phyloP scores from a whole-genome alignment of 371 early-diverging fungal species.

The Lichtheimia corymbifera region DNA sequence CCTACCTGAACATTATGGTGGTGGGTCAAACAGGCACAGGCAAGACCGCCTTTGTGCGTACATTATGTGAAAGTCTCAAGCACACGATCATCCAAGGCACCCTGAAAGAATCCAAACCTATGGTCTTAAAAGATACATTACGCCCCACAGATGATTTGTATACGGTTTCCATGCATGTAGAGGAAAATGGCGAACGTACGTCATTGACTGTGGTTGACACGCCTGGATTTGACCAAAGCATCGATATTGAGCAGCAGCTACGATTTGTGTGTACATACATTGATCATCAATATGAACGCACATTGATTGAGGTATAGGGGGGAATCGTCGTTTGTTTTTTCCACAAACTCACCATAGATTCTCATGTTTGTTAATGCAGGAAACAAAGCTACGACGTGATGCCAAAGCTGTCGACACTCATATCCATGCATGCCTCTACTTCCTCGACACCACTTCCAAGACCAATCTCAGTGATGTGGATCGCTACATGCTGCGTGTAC shows the following conservation, averaged over 20 bases:
- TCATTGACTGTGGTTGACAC: constrained; percentile 83
- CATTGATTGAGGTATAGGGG: constrained; percentile 65
- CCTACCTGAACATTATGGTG: constrained; percentile 67
- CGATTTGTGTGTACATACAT: constrained; percentile 58
- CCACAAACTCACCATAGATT: background rate
- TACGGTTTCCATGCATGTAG: constrained; percentile 63
- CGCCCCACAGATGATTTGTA: constrained; percentile 50
- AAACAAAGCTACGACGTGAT: constrained; percentile 69
- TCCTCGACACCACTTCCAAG: constrained; percentile 69
- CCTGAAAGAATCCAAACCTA: constrained; percentile 28
- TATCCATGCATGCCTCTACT: constrained; percentile 95
- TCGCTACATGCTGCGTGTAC: constrained; percentile 79
- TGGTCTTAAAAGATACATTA: constrained; percentile 25
- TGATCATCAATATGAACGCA: constrained; percentile 74
- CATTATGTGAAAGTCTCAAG: constrained; percentile 63
- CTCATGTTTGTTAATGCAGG: constrained; percentile 63
- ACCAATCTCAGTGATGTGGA: constrained; percentile 74
- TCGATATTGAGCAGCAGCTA: constrained; percentile 49
- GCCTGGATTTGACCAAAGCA: constrained; percentile 63
- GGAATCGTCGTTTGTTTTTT: background rate
- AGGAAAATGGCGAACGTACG: constrained; percentile 76
- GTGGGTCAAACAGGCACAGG: constrained; percentile 74
- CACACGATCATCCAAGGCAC: constrained; percentile 31
- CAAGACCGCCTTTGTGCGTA: constrained; percentile 81
- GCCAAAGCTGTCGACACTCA: constrained; percentile 80